These are phyloP conservation scores for Immersiporthe knoxdaviesiana DNA, from an alignment of 2,329 filamentous ascomycete species.

Conservation along the genomic window DNA sequence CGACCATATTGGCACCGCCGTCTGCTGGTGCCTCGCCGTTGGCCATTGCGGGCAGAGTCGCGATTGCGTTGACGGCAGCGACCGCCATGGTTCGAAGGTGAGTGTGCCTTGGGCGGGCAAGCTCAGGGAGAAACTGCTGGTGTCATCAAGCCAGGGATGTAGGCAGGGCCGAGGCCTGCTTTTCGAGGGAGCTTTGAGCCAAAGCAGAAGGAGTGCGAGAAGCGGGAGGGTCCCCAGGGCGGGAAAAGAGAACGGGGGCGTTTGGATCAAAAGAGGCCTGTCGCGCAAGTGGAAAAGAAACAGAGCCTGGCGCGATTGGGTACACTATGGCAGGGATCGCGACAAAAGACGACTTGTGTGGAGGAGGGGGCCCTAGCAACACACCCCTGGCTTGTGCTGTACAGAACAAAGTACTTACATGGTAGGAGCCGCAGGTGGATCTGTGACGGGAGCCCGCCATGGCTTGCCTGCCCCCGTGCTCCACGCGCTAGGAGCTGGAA, in stretches of 20 bases:
- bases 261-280: slow-evolving; percentile 4
- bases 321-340: slow-evolving; percentile 24
- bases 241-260: neutral
- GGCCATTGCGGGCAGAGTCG: slow-evolving; percentile 9
- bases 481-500: slow-evolving; percentile 19
- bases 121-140: neutral
- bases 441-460: slow-evolving; percentile 6
- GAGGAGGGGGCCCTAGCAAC: slow-evolving; percentile 1
- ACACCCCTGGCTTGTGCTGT: neutral
- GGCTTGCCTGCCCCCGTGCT: neutral
- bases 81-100: slow-evolving; percentile 21
- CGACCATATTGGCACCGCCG: slow-evolving; percentile 55
- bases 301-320: slow-evolving; percentile 5
- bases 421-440: slow-evolving; percentile 29
- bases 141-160: slow-evolving; percentile 3
- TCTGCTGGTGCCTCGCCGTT: slow-evolving; percentile 19
- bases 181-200: neutral
- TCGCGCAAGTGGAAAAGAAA: slow-evolving; percentile 10
- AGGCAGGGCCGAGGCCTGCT: neutral
- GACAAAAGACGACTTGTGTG: slow-evolving; percentile 15
- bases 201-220: neutral
- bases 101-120: slow-evolving; percentile 16
- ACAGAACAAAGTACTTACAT: no score
- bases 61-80: slow-evolving; percentile 16
- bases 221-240: neutral